A percentile compares a stretch with the other conserved stretches of the same genome.
These are phyloP conservation scores for Naganishia vaughanmartiniae DNA, from an alignment of 768 basidiomycete species.

Conservation along the genomic window DNA sequence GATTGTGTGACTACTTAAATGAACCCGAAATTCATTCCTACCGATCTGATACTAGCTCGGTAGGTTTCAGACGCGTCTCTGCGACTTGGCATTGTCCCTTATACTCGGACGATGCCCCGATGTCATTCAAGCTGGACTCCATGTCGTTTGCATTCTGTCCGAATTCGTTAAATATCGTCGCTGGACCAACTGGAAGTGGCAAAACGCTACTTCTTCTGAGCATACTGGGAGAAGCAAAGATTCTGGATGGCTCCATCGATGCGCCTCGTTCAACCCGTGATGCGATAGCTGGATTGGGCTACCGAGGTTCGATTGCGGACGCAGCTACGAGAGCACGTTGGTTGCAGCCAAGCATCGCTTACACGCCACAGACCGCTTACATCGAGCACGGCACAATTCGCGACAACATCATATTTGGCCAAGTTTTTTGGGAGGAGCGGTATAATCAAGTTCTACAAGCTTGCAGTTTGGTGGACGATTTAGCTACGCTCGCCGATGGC, in stretches of 20 bases:
- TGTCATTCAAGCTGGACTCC: neutral
- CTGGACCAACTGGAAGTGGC: conserved; percentile 74
- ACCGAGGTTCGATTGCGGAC: conserved; percentile 61
- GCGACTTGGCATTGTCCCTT: neutral
- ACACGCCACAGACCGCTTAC: conserved; percentile 43
- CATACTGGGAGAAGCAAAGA: conserved; percentile 47
- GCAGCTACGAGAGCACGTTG: conserved; percentile 62
- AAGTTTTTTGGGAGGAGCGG: conserved; percentile 41
- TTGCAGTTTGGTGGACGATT: conserved; percentile 40
- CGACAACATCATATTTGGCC: conserved; percentile 56
- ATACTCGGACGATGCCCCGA: neutral
- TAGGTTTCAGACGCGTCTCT: neutral
- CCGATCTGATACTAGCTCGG: neutral
- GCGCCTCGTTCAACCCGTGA: conserved; percentile 63
- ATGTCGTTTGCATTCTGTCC: neutral
- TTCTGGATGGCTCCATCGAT: conserved; percentile 58
- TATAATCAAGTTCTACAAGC: conserved; percentile 41
- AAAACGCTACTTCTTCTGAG: conserved; percentile 73
- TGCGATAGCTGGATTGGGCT: conserved; percentile 46
- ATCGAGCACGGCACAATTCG: conserved; percentile 53
- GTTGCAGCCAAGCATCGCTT: conserved; percentile 41
- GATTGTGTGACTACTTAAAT: conserved; percentile 3
- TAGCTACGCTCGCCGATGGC: conserved; percentile 39
- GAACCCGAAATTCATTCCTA: neutral
- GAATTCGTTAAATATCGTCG: conserved; percentile 56